These are phyloP conservation scores for Senna siamea DNA, from an alignment of 306 rosid species.

Conservation along the genomic window DNA sequence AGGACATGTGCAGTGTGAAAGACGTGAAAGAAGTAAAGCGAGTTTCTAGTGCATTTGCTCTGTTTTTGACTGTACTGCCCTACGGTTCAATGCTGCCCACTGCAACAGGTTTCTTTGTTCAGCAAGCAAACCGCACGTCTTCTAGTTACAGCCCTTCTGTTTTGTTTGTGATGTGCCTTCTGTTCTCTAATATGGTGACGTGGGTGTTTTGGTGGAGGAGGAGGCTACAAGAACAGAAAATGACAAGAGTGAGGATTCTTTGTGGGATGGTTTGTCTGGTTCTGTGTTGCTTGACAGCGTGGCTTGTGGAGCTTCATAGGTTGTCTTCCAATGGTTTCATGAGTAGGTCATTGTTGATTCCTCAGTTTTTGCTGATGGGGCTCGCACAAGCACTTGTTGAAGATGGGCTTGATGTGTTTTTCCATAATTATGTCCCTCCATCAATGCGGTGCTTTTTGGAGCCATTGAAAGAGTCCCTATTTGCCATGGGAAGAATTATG, in stretches of 20 bases:
- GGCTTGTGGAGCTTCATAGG: slow-evolving; percentile 2
- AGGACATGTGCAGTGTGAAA: neutral
- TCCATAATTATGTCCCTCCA: neutral
- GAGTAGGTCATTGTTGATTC: neutral
- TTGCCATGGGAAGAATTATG: neutral
- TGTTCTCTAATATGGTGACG: neutral
- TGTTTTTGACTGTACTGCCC: neutral
- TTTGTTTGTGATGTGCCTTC: neutral
- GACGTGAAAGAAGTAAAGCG: neutral
- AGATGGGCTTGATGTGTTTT: neutral
- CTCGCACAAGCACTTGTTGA: neutral
- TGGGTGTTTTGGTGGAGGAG: neutral
- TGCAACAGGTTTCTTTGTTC: neutral
- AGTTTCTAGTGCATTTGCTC: neutral
- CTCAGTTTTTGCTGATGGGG: slow-evolving; percentile 13
- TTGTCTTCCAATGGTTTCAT: neutral
- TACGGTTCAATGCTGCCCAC: neutral
- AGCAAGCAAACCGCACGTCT: neutral
- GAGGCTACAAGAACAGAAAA: neutral
- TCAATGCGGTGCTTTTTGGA: neutral
- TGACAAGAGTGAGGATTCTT: neutral
- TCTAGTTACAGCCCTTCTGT: neutral
- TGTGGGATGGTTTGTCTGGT: slow-evolving; percentile 15
- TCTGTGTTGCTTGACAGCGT: neutral
- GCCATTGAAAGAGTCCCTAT: neutral